Conservation (phyloP, 1,139 yeast species). For the Magnusiomyces clavatus region DNA sequence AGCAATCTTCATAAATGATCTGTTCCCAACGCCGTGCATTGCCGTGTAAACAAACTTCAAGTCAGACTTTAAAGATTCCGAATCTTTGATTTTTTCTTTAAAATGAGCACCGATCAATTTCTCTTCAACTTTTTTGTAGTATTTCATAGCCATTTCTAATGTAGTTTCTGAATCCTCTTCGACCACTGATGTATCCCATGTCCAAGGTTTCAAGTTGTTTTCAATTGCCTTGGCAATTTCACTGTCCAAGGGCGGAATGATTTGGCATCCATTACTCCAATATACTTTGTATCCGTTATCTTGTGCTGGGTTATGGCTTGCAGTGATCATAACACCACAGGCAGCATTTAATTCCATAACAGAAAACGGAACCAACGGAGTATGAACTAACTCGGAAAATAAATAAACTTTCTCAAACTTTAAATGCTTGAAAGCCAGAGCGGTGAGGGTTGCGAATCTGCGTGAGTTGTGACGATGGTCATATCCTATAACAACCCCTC, state of each 20-base stretch:
- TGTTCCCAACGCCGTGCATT: slow-evolving; percentile 86
- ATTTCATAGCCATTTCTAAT: slow-evolving; percentile 18
- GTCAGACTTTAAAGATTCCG: slow-evolving; percentile 18
- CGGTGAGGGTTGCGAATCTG: slow-evolving; percentile 72
- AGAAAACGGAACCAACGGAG: slow-evolving; percentile 89
- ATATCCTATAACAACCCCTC: slow-evolving; percentile 73
- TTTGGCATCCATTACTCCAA: slow-evolving; percentile 90
- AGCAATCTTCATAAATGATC: slow-evolving; percentile 26
- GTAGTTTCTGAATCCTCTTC: slow-evolving; percentile 12
- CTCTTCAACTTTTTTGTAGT: slow-evolving; percentile 18
- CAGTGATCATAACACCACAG: slow-evolving; percentile 93
- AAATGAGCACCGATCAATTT: slow-evolving; percentile 10
- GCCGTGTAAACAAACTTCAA: slow-evolving; percentile 75
- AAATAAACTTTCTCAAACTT: slow-evolving; percentile 60
- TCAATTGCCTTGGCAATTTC: slow-evolving; percentile 62
- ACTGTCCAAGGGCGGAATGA: slow-evolving; percentile 82
- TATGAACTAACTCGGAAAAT: slow-evolving; percentile 60
- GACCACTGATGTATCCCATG: slow-evolving; percentile 19
- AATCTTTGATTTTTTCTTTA: not conserved
- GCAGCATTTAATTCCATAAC: slow-evolving; percentile 56
- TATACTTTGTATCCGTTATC: slow-evolving; percentile 96
- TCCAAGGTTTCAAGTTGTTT: slow-evolving; percentile 56
- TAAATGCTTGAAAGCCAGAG: slow-evolving; percentile 58
- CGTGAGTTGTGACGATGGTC: slow-evolving; percentile 83
- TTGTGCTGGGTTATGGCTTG: slow-evolving; percentile 88